Evolutionary conservation across 108 stramenopile species (phyloP).

Genomic region (Nannochloropsis gaditana): DNA sequence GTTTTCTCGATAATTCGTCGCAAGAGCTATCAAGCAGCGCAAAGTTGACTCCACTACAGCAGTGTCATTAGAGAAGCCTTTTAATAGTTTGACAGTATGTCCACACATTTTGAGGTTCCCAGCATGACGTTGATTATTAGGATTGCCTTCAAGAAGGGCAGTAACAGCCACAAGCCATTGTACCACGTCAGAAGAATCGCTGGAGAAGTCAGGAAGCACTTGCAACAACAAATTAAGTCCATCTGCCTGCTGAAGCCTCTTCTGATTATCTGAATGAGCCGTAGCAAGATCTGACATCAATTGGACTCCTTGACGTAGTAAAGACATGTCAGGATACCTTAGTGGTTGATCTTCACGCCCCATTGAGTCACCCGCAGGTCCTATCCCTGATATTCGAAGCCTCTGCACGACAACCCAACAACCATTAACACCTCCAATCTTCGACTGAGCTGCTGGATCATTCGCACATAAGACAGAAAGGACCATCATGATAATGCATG

Average conservation of each 20-base stretch:
- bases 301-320: not conserved
- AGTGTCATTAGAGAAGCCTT: not conserved
- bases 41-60: not conserved
- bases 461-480: not conserved
- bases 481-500: not conserved
- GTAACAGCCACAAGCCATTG: not conserved
- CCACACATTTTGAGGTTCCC: not conserved
- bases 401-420: not conserved
- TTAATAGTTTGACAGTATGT: not conserved
- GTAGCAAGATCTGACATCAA: not conserved
- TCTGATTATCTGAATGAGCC: not conserved
- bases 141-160: not conserved
- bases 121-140: not conserved
- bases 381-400: not conserved
- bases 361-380: not conserved
- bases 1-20: not conserved
- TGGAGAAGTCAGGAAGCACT: not conserved
- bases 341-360: not conserved
- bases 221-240: not conserved
- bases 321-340: not conserved
- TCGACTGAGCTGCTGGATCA: not conserved
- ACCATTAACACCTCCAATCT: constrained; percentile 13
- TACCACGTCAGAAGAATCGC: constrained; percentile 1
- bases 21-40: not conserved
- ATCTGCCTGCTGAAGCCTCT: not conserved